Percentiles rank a stretch among this genome's conserved stretches.
Evolutionary conservation across 2,329 filamentous ascomycete genomes (phyloP).

Genomic region (Aspergillus piperis): DNA sequence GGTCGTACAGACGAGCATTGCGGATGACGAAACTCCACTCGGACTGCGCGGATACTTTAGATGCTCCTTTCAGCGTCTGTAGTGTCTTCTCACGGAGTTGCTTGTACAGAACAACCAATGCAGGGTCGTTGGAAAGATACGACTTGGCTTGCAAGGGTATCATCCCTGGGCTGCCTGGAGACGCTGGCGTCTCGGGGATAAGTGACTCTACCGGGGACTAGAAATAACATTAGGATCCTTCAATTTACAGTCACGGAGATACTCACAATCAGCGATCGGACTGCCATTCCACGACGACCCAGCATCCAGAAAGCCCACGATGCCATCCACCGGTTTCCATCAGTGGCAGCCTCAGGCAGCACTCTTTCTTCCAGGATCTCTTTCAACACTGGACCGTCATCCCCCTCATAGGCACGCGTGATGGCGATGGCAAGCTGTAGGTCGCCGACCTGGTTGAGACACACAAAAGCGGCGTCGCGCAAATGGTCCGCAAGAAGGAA

Average conservation of each 20-base stretch:
- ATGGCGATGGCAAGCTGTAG: constrained; percentile 87
- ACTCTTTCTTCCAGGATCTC: constrained; percentile 78
- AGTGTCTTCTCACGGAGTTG: constrained; percentile 79
- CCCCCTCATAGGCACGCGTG: constrained; percentile 83
- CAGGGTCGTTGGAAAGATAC: constrained; percentile 88
- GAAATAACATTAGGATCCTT: neutral
- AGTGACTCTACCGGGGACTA: constrained; percentile 77
- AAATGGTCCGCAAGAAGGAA: constrained; percentile 87
- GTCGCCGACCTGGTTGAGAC: constrained; percentile 83
- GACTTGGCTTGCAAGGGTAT: constrained; percentile 66
- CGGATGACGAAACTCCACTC: constrained; percentile 91
- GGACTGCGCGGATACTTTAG: constrained; percentile 72
- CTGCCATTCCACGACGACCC: constrained; percentile 76
- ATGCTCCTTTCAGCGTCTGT: constrained; percentile 82
- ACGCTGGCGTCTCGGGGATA: constrained; percentile 50
- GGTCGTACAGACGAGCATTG: constrained; percentile 78
- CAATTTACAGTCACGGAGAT: no score
- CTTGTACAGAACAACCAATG: constrained; percentile 81
- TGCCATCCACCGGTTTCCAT: constrained; percentile 89
- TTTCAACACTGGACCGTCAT: constrained; percentile 71
- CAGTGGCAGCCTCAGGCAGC: constrained; percentile 71
- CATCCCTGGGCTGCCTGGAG: constrained; percentile 63
- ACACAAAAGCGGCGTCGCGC: constrained; percentile 81
- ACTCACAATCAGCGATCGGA: constrained; percentile 76
- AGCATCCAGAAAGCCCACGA: constrained; percentile 97